Evolutionary conservation across 2,329 filamentous ascomycete species (phyloP), one percentile per base, ranked within the genome.

Genomic region (Chlorencoelia australis): DNA sequence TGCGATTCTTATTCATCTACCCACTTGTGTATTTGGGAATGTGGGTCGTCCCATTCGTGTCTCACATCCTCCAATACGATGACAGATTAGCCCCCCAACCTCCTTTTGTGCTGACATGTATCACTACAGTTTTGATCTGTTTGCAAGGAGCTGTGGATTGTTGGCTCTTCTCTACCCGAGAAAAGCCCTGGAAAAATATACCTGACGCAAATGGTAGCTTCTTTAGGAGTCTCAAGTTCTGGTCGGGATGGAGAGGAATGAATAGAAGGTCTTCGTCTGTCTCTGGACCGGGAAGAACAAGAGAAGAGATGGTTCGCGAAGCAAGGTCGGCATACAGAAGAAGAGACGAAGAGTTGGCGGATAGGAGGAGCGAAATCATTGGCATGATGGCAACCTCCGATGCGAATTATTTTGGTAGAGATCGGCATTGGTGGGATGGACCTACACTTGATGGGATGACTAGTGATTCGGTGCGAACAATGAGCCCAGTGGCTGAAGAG

Each of bases 1-100:
- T 87, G 2, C 72, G 79, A 20, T 69, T 81, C 19, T 66, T 87
- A 13, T 85, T 88, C 58, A 74, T 86, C 31, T 89, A 89, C 54
- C 83, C 83, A 0, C 54, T 79, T 13, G 69, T 82, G 4, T 88
- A 89, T 57, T 66, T 82, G 14, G 57, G 73, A 4, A 73, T 84
- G 46, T 89, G 83, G 83, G 59, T 81, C 3, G 60, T 82, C 6
- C 82, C 83, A 0, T 83, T 87, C 48, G 60, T 78, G 2, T 66
- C 66, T 2, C 79, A 87, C 54, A 65, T 75, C 33, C 58, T 77
- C 33, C 67, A 66, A 35, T 82, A 77, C 57, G 64, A 66, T 43
- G 63, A 75, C 32, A 51, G 60, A 33, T 71, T 63, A 37, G 68
- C 64, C 5, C 45, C 54, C 11, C 55, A 70, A 31, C 69, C 70